A percentile compares a stretch with the other conserved stretches of the same genome.
These are phyloP conservation scores for Pyrus hybrid DNA, from an alignment of 331 rosid species.

Conservation along the genomic window DNA sequence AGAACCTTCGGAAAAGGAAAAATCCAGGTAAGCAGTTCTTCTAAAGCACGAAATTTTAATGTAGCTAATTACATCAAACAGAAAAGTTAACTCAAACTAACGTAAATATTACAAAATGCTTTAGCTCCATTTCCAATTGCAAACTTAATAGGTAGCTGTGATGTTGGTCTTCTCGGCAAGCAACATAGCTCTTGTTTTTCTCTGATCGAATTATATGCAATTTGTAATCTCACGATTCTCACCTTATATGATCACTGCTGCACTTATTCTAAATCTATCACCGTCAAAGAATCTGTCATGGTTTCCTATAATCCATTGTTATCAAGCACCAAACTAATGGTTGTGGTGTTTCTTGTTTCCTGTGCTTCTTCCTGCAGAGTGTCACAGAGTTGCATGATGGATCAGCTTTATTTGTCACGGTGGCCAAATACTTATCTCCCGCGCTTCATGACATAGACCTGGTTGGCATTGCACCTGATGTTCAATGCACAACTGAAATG, in stretches of 20 bases:
- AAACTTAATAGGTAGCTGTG: neutral
- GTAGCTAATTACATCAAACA: neutral
- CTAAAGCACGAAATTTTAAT: neutral
- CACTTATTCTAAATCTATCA: neutral
- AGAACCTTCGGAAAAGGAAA: slow-evolving; percentile 97
- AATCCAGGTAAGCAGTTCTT: slow-evolving; percentile 57
- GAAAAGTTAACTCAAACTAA: neutral
- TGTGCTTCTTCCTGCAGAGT: slow-evolving; percentile 41
- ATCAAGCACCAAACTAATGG: neutral
- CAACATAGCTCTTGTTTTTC: neutral
- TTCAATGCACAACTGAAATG: slow-evolving; percentile 88
- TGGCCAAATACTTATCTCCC: slow-evolving; percentile 87
- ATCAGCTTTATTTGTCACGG: slow-evolving; percentile 87
- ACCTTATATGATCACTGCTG: neutral
- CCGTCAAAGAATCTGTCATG: neutral
- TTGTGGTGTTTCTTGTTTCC: neutral
- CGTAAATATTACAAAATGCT: neutral
- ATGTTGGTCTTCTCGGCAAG: neutral
- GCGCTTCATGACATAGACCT: slow-evolving; percentile 89
- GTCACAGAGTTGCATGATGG: slow-evolving; percentile 95
- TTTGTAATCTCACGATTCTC: too few relatives aligned
- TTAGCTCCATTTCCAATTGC: neutral
- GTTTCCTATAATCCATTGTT: neutral
- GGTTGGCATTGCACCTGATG: slow-evolving; percentile 81
- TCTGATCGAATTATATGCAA: too few relatives aligned